phyloP scores from a whole-genome alignment of 208 protist species.

The Zelonia costaricensis region DNA sequence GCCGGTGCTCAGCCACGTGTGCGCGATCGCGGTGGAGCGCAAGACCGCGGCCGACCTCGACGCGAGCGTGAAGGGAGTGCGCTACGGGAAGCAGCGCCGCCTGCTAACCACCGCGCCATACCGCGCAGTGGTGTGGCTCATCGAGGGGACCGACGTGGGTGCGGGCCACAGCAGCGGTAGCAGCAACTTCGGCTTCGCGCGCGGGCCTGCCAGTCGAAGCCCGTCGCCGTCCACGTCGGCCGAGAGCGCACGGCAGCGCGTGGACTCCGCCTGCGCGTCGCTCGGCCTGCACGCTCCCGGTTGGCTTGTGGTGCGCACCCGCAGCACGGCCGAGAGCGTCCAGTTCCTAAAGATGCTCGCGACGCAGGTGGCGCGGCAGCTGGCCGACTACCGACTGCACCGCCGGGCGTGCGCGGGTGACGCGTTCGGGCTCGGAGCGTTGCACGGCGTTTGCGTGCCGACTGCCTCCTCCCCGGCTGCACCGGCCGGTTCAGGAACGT shows the following conservation, averaged over 20 bases:
- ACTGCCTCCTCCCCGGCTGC: too few species aligned
- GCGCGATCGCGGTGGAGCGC: conserved; percentile 74
- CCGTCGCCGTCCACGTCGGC: conserved; percentile 2
- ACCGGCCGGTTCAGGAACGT: too few species aligned
- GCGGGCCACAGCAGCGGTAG: background rate
- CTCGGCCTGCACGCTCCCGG: conserved; percentile 22
- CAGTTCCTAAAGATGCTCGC: conserved; percentile 39
- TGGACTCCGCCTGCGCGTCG: conserved; percentile 51
- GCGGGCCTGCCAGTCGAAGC: background rate
- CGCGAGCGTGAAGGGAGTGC: conserved; percentile 58
- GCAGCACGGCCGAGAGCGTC: conserved; percentile 43
- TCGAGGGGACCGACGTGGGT: conserved; percentile 49
- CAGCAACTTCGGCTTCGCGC: background rate
- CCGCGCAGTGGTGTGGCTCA: conserved; percentile 63
- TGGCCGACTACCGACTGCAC: conserved; percentile 7
- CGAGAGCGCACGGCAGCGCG: conserved; percentile 25
- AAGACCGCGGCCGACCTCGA: conserved; percentile 79
- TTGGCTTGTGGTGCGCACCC: conserved; percentile 53
- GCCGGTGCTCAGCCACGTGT: conserved; percentile 25
- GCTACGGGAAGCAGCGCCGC: conserved; percentile 73
- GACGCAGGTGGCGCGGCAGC: conserved; percentile 17
- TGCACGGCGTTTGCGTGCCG: too few species aligned
- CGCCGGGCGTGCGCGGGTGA: background rate
- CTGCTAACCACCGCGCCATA: conserved; percentile 58
- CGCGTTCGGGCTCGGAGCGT: too few species aligned